These are phyloP conservation scores for Rhodotorula sp. DNA, from an alignment of 1,284 basidiomycete species.

Conservation along the genomic window DNA sequence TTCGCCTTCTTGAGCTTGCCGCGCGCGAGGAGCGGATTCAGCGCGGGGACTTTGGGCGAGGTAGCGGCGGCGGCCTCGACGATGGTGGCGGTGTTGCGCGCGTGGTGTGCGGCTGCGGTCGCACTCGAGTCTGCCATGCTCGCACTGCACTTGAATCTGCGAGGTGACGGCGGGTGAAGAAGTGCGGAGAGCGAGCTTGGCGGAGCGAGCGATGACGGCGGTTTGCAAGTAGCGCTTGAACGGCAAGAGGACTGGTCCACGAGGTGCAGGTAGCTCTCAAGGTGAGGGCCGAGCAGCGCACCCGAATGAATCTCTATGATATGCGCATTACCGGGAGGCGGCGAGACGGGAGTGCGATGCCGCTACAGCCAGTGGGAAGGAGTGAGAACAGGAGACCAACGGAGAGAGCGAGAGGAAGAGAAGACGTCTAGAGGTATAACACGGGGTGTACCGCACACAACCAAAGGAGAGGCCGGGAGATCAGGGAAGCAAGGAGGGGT, in stretches of 20 bases:
- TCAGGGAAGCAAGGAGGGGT: not conserved
- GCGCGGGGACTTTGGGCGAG: slow-evolving; percentile 9
- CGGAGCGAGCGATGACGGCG: no score
- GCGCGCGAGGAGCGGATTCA: slow-evolving; percentile 40
- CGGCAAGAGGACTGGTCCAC: no score
- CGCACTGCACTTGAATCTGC: no score
- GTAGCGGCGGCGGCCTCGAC: slow-evolving; percentile 11
- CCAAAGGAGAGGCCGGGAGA: not conserved
- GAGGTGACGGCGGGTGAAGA: no score
- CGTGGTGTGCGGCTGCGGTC: slow-evolving; percentile 21
- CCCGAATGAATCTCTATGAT: no score
- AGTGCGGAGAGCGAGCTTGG: no score
- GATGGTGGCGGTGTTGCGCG: slow-evolving; percentile 15
- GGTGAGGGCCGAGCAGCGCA: no score
- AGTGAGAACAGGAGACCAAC: not conserved
- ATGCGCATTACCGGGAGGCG: no score
- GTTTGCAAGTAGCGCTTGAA: no score
- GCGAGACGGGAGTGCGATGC: no score
- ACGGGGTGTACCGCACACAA: not conserved
- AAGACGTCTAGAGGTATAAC: slow-evolving; percentile 6
- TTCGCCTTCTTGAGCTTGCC: slow-evolving; percentile 36
- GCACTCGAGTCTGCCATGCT: slow-evolving; percentile 1
- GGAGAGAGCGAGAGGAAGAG: not conserved
- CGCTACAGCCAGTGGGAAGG: no score
- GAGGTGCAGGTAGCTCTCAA: no score